Conservation (phyloP, 1,139 yeast genomes). For the Yamadazyma jaroonii region DNA sequence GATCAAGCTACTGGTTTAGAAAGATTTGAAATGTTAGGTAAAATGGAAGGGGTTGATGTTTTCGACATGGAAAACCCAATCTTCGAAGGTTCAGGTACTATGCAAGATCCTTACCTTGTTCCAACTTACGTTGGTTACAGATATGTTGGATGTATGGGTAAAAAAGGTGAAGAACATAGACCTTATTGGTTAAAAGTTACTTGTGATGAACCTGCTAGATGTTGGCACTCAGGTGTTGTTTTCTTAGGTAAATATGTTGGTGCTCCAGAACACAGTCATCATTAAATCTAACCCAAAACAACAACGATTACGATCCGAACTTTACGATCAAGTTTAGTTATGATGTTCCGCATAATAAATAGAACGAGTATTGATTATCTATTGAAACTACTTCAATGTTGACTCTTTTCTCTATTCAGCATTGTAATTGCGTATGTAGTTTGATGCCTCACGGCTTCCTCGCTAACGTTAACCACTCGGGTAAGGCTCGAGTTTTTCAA, state of each 20-base stretch:
- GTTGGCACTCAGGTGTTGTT: slow-evolving; percentile 99
- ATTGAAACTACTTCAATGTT: no score
- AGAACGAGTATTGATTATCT: neutral
- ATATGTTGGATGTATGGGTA: slow-evolving; percentile 97
- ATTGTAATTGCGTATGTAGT: no score
- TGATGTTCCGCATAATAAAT: slow-evolving; percentile 1
- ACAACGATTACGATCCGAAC: no score
- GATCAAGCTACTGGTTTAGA: slow-evolving; percentile 99
- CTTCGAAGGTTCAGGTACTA: slow-evolving; percentile 84
- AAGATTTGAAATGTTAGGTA: slow-evolving; percentile 92
- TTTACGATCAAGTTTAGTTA: neutral
- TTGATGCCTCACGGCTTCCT: neutral
- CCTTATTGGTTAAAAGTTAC: slow-evolving; percentile 94
- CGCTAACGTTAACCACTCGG: neutral
- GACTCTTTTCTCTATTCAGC: no score
- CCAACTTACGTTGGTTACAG: slow-evolving; percentile 92
- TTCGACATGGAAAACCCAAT: slow-evolving; percentile 91
- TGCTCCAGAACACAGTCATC: slow-evolving; percentile 64
- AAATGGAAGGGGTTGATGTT: slow-evolving; percentile 92
- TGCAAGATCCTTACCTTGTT: slow-evolving; percentile 80
- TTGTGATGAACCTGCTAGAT: slow-evolving; percentile 80
- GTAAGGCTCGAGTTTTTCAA: neutral
- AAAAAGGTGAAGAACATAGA: slow-evolving; percentile 84
- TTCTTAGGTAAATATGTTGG: slow-evolving; percentile 89
- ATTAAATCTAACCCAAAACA: slow-evolving; percentile 16